A percentile compares a stretch with the other conserved stretches of the same genome.
These are phyloP conservation scores for Meripilus lineatus DNA, from an alignment of 1,284 basidiomycete genomes.

Conservation along the genomic window DNA sequence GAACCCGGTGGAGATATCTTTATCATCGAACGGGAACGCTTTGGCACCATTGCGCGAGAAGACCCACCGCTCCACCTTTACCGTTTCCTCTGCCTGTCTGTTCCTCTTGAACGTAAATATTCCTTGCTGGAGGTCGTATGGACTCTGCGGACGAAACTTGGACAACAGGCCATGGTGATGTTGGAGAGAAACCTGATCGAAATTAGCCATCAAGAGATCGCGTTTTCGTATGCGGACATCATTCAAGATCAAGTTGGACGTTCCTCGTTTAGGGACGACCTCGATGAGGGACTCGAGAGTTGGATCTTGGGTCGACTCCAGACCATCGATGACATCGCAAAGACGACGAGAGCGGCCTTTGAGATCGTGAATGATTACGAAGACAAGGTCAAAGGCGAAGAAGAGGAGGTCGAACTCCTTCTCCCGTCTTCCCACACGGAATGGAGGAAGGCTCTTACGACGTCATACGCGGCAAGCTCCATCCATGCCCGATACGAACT, in stretches of 20 bases:
- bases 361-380: slow-evolving; percentile 69
- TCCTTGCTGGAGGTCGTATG: slow-evolving; percentile 54
- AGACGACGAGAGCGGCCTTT: slow-evolving; percentile 48
- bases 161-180: slow-evolving; percentile 46
- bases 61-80: slow-evolving; percentile 64
- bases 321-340: slow-evolving; percentile 50
- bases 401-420: slow-evolving; percentile 47
- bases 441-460: slow-evolving; percentile 57
- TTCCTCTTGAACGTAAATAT: slow-evolving; percentile 34
- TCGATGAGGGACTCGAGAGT: slow-evolving; percentile 53
- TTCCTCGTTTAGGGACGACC: slow-evolving; percentile 43
- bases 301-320: slow-evolving; percentile 60
- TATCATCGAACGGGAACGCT: slow-evolving; percentile 75
- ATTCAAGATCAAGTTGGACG: slow-evolving; percentile 58
- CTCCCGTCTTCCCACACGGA: slow-evolving; percentile 49
- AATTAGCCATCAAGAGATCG: slow-evolving; percentile 67
- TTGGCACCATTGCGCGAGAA: slow-evolving; percentile 57
- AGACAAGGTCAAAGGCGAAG: slow-evolving; percentile 66
- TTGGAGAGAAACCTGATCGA: slow-evolving; percentile 58
- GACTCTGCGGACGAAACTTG: slow-evolving; percentile 53
- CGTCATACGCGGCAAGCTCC: slow-evolving; percentile 56
- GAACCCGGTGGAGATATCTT: slow-evolving; percentile 47
- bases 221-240: slow-evolving; percentile 70
- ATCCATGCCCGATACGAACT: slow-evolving; percentile 71
- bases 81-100: slow-evolving; percentile 34